Evolutionary conservation across 2,329 filamentous ascomycete genomes (phyloP).

Genomic region (Drechmeria coniospora): DNA sequence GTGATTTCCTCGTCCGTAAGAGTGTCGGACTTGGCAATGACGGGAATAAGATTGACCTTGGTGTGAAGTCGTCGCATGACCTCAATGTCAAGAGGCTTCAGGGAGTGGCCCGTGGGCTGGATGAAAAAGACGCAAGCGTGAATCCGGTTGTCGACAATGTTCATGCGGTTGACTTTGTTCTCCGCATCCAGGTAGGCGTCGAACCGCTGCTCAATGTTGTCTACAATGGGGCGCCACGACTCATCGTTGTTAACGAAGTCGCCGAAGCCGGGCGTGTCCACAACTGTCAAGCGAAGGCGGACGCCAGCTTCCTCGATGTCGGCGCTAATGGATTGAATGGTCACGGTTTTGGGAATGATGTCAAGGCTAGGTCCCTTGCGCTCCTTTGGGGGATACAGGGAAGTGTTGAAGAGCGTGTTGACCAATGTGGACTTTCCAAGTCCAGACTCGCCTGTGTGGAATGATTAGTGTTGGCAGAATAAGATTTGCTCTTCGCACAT

Average conservation of each 20-base stretch:
- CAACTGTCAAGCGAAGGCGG: constrained; percentile 86
- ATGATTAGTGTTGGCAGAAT: constrained; percentile 1
- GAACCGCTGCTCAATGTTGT: constrained; percentile 98
- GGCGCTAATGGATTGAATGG: constrained; percentile 86
- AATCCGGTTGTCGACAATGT: constrained; percentile 98
- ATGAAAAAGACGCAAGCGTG: constrained; percentile 99
- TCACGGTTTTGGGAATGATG: constrained; percentile 95
- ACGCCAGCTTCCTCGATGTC: constrained; percentile 98
- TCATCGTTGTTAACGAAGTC: constrained; percentile 99
- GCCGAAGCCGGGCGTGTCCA: constrained; percentile 94
- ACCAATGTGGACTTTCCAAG: constrained; percentile 98
- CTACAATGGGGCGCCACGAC: constrained; percentile 96
- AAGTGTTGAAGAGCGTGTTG: constrained; percentile 99
- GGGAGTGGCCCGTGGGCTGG: constrained; percentile 91
- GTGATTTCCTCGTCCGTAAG: constrained; percentile 92
- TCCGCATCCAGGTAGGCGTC: constrained; percentile 97
- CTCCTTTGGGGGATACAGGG: constrained; percentile 95
- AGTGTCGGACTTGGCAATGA: constrained; percentile 97
- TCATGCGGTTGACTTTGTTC: constrained; percentile 99
- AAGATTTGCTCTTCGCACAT: constrained; percentile 26
- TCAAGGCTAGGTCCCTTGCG: constrained; percentile 94
- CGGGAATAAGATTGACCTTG: constrained; percentile 99
- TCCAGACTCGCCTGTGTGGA: constrained; percentile 82
- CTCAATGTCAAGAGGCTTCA: constrained; percentile 97
- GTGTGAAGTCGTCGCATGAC: constrained; percentile 98